Evolutionary conservation across 2,329 filamentous ascomycete species (phyloP).

Genomic region (Clonostachys solani): DNA sequence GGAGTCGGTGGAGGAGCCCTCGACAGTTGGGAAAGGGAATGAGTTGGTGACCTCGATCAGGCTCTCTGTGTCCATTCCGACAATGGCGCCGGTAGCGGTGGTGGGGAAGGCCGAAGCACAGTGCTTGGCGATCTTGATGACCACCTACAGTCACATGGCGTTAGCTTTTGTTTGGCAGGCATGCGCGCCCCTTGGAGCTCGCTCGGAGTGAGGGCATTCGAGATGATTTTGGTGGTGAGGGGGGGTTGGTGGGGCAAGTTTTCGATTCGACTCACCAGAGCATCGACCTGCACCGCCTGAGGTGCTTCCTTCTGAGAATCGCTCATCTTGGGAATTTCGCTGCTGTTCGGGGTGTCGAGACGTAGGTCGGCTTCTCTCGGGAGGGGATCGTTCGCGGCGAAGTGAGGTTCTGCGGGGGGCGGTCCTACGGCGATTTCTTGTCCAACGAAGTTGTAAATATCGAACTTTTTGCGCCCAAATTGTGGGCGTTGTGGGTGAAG

Average conservation of each 20-base stretch:
- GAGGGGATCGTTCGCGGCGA: conserved; percentile 16
- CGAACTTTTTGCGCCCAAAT: conserved; percentile 36
- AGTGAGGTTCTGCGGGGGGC: conserved; percentile 13
- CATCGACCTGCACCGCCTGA: conserved; percentile 89
- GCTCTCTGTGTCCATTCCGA: conserved; percentile 85
- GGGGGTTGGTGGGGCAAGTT: conserved; percentile 23
- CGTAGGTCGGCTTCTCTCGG: conserved; percentile 14
- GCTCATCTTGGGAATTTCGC: conserved; percentile 43
- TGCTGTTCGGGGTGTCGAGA: conserved; percentile 11
- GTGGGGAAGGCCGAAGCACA: conserved; percentile 85
- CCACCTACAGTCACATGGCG: conserved; percentile 54
- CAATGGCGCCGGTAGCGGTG: conserved; percentile 81
- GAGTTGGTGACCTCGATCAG: conserved; percentile 88
- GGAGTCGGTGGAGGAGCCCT: conserved; percentile 62
- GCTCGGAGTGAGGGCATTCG: conserved; percentile 11
- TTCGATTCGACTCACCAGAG: conserved; percentile 63
- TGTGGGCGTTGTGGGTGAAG: conserved; percentile 37
- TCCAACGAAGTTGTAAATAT: conserved; percentile 26
- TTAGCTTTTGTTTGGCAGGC: conserved; percentile 9
- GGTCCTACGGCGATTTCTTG: conserved; percentile 13
- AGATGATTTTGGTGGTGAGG: background rate
- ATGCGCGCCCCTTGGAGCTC: conserved; percentile 6
- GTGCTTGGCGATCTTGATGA: conserved; percentile 98
- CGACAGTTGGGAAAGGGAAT: conserved; percentile 87
- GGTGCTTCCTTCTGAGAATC: conserved; percentile 62